These are phyloP conservation scores for Boletus rubescentipes DNA, from an alignment of 768 basidiomycete genomes.

Conservation along the genomic window DNA sequence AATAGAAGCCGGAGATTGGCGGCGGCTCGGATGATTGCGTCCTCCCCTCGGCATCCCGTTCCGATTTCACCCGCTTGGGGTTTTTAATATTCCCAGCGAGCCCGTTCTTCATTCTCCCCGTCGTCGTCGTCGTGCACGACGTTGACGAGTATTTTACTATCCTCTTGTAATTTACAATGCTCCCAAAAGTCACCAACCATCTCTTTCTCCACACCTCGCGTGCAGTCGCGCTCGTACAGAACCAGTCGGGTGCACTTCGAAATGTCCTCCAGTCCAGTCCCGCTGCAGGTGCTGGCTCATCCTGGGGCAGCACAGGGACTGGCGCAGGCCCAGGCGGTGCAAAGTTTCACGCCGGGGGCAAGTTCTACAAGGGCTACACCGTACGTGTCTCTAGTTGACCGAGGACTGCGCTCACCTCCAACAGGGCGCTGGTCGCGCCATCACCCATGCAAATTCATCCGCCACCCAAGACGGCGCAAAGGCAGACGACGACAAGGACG, in stretches of 20 bases:
- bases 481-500: slow-evolving; percentile 61
- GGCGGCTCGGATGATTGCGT: slow-evolving; percentile 20
- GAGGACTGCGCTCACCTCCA: slow-evolving; percentile 4
- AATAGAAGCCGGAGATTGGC: slow-evolving; percentile 31
- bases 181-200: slow-evolving; percentile 82
- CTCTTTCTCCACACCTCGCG: slow-evolving; percentile 74
- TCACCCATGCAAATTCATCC: slow-evolving; percentile 69
- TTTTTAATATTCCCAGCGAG: slow-evolving; percentile 15
- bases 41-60: slow-evolving; percentile 7
- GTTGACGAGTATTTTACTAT: slow-evolving; percentile 1
- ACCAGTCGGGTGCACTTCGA: slow-evolving; percentile 64
- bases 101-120: no score
- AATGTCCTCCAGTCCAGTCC: slow-evolving; percentile 70
- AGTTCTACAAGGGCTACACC: slow-evolving; percentile 67
- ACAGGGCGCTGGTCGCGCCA: slow-evolving; percentile 67
- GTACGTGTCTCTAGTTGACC: slow-evolving; percentile 42
- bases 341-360: slow-evolving; percentile 69
- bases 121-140: slow-evolving; percentile 1
- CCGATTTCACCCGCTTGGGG: slow-evolving; percentile 25
- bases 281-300: slow-evolving; percentile 45
- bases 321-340: slow-evolving; percentile 65
- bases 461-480: slow-evolving; percentile 51
- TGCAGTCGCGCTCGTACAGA: slow-evolving; percentile 73
- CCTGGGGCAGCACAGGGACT: slow-evolving; percentile 51
- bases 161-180: slow-evolving; percentile 47